Base-by-base conservation (phyloP, 768 basidiomycete genomes). In the Lyophyllum atratum region DNA sequence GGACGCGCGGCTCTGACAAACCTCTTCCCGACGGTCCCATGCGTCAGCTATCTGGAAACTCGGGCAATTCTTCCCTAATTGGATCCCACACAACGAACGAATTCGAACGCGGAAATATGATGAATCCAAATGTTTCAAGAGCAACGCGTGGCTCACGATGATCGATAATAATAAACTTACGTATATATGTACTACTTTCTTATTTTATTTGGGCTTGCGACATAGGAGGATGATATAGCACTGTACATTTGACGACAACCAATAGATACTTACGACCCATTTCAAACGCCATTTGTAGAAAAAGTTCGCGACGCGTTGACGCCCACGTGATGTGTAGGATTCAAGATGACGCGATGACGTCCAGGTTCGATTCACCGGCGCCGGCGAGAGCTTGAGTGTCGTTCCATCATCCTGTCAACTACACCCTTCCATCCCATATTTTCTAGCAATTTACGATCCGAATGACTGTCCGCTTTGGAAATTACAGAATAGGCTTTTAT, bases 401-500 rank as follows among this genome's bases (percentile, higher is more conserved):
- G 19, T 34, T 7, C 26, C 26, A 46, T 46, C 45, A 46, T 29
- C 26, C 45, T 46, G 26, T 17, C 45, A 25, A 45, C 24, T 44
- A 6, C 45, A 11, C 26, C 3, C 8, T 14, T 26, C 15, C n/a
- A 11, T 15, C 9, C 10, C 24, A 17, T 29, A 46, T 49, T 49
- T 49, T 24, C 31, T 12, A 15, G n/a, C 14, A 33, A 28, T 39
- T 57, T n/a, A 60, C 63, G 59, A 60, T 44, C 59, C 43, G 62
- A 54, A 87, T 88, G 86, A 86, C 86, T 28, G 74, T 86, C 42
- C 78, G 82, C 57, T 88, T 88, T 70, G 76, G 74, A 57, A 83
- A 83, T 46, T 64, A 82, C 67, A 78, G 86, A 67, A 54, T 84
- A 40, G 72, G 66, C 15, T 80, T 79, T 66, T 85, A 85, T 58